Percentiles rank a stretch among this genome's conserved stretches.
phyloP scores from a whole-genome alignment of 2,329 filamentous ascomycete genomes.

The Fusarium sp. region DNA sequence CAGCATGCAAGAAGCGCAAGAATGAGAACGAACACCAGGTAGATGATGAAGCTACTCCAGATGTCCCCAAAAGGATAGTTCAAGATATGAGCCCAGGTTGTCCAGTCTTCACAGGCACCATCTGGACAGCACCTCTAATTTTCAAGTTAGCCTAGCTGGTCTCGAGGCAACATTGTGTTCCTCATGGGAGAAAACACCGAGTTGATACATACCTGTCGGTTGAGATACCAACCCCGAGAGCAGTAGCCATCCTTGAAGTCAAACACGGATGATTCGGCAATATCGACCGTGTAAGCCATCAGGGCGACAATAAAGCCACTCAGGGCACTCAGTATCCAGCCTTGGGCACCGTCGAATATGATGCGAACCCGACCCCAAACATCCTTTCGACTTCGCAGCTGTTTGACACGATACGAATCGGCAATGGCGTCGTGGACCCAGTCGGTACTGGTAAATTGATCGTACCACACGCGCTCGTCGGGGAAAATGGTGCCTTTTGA shows the following conservation, averaged over 20 bases:
- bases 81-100: constrained; percentile 64
- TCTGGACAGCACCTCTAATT: constrained; percentile 64
- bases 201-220: constrained; percentile 68
- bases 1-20: constrained; percentile 80
- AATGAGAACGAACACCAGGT: constrained; percentile 75
- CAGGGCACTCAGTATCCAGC: constrained; percentile 92
- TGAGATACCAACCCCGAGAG: constrained; percentile 74
- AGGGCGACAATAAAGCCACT: constrained; percentile 88
- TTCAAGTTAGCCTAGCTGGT: constrained; percentile 8
- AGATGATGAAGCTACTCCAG: constrained; percentile 83
- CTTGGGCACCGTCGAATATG: constrained; percentile 87
- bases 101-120: constrained; percentile 67
- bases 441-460: constrained; percentile 97
- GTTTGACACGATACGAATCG: constrained; percentile 89
- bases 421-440: constrained; percentile 99
- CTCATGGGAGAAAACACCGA: background rate
- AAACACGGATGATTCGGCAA: constrained; percentile 86
- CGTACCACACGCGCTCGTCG: constrained; percentile 96
- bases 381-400: constrained; percentile 82
- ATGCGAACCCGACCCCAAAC: constrained; percentile 82
- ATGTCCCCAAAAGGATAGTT: constrained; percentile 56
- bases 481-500: constrained; percentile 74
- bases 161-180: background rate
- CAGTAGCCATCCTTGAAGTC: constrained; percentile 95
- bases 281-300: constrained; percentile 88